phyloP scores from a whole-genome alignment of 805 yeast genomes.

The Teunomyces stri region DNA sequence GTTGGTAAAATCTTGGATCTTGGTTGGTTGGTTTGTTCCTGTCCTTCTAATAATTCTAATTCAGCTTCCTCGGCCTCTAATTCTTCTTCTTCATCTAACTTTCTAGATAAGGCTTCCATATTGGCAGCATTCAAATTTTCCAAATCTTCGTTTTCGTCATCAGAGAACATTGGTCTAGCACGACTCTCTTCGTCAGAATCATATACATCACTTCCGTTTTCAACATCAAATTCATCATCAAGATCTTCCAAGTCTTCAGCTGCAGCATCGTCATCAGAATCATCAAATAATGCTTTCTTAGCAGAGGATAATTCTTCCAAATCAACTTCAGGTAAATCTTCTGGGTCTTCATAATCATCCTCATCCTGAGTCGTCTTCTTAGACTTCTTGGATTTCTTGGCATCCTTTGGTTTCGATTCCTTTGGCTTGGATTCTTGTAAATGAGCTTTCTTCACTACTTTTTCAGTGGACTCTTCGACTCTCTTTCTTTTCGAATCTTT shows the following conservation, averaged over 20 bases:
- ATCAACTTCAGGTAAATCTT: conserved; percentile 62
- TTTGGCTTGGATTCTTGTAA: conserved; percentile 16
- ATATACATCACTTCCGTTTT: conserved; percentile 23
- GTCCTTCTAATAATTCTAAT: conserved; percentile 55
- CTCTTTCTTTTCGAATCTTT: conserved; percentile 13
- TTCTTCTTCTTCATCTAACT: conserved; percentile 59
- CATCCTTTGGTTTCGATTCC: conserved; percentile 19
- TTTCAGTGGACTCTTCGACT: conserved; percentile 13
- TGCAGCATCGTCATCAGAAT: conserved; percentile 62
- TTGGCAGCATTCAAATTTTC: conserved; percentile 75
- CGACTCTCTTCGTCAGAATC: conserved; percentile 65
- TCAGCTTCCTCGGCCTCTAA: conserved; percentile 47
- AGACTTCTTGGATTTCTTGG: conserved; percentile 19
- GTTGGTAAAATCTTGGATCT: conserved; percentile 76
- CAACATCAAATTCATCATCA: conserved; percentile 35
- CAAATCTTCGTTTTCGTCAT: conserved; percentile 57
- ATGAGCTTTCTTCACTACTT: conserved; percentile 14
- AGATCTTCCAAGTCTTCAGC: conserved; percentile 34
- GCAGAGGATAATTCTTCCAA: conserved; percentile 64
- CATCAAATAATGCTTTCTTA: conserved; percentile 74
- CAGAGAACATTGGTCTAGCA: conserved; percentile 76
- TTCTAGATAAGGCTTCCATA: conserved; percentile 74
- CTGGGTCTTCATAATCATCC: conserved; percentile 32
- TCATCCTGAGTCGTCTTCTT: conserved; percentile 27
- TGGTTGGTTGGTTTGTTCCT: conserved; percentile 53